These are phyloP conservation scores for Zygnema circumcarinatum DNA, from an alignment of 139 green algal genomes.

Conservation along the genomic window DNA sequence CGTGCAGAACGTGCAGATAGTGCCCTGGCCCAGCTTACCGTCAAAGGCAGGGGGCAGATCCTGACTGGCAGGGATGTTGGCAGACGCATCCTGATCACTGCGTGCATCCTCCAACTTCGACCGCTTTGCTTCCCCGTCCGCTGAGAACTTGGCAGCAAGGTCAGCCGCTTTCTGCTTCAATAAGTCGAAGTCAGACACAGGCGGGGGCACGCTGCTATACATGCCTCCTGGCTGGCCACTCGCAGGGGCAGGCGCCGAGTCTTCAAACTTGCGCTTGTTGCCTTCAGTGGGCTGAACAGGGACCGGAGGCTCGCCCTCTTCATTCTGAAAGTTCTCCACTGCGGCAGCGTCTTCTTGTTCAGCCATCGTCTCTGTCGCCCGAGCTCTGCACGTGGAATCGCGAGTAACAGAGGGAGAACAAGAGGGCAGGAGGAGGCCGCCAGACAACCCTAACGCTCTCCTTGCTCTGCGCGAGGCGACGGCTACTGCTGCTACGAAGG, in stretches of 20 bases:
- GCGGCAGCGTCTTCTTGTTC: not conserved
- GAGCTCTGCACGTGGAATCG: no score
- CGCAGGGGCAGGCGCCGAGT: not conserved
- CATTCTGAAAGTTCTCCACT: not conserved
- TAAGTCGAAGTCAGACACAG: slow-evolving; percentile 13
- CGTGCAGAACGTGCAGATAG: not conserved
- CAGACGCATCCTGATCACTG: not conserved
- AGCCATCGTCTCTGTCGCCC: no score
- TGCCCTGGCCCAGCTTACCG: not conserved
- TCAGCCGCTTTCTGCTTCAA: slow-evolving; percentile 40
- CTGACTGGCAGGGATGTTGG: not conserved
- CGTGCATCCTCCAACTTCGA: slow-evolving; percentile 17
- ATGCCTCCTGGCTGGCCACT: not conserved
- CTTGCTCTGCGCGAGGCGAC: no score
- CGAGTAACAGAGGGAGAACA: no score
- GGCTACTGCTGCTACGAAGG: no score
- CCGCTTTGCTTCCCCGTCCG: slow-evolving; percentile 10
- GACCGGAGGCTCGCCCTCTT: not conserved
- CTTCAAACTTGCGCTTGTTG: slow-evolving; percentile 21
- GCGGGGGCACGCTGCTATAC: not conserved
- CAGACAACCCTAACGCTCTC: no score
- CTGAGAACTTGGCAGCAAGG: slow-evolving; percentile 16
- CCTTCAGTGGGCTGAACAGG: not conserved
- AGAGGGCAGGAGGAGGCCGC: no score
- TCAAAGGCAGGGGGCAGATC: not conserved